Evolutionary conservation across 106 monocot species (phyloP), one percentile per base, ranked within the genome.

Genomic region (Allium cepa): DNA sequence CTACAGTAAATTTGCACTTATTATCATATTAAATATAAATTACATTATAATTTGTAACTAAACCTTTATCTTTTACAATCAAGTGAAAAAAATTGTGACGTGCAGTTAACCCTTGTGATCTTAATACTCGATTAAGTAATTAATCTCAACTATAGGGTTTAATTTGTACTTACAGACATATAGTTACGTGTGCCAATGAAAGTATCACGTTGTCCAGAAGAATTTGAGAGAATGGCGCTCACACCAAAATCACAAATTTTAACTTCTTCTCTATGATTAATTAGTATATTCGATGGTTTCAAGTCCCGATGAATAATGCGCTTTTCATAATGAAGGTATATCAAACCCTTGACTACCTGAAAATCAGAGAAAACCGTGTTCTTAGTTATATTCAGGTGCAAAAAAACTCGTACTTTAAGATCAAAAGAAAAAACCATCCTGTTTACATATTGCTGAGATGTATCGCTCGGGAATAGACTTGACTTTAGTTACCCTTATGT

Each of bases 231-330:
- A 47, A 83, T 76, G 12, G 80, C 90, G 71, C 94, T 94, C 18
- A 94, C 91, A 73, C 94, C 94, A 78, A 94, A 94, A 66, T 94
- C 94, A 50, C 87, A 88, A 83, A 94, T 94, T 75, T 94, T 91
- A 52, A 94, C 88, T 68, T 91, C 91, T 50, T 90, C 94, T 68
- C 81, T 72, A 50, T 94, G 91, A 72, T 94, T 94, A 47, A 94
- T 85, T 13, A 94, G 77, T 75, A 94, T 81, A 60, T 94, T 94
- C 58, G 90, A 88, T 55, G 91, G 94, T 74, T 94, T 94, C 63
- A 94, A 71, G 70, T 94, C 94, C 57, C 94, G 75, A 62, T 91
- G 91, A 65, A 91, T 85, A 61, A 94, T 83, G 55, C 73, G 88
- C 59, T 85, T 87, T 65, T 91, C 87, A 61, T 90, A 90, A 72